phyloP scores from a whole-genome alignment of 192 early-diverging fungal genomes.

The Entophlyctis luteolus region DNA sequence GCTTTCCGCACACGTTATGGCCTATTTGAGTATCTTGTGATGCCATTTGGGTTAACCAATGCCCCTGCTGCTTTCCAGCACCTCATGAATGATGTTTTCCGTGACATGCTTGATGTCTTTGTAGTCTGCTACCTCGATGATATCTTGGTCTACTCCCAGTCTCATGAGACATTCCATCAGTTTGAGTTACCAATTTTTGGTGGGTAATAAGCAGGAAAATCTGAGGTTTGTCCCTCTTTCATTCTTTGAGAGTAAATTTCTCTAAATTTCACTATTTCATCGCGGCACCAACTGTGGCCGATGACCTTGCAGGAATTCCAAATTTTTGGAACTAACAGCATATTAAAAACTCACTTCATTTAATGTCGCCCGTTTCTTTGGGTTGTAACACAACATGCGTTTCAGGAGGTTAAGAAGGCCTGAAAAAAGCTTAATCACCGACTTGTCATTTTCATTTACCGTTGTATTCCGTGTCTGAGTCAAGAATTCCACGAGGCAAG shows the following conservation, averaged over 20 bases:
- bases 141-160: no score
- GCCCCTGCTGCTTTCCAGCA: conserved; percentile 54
- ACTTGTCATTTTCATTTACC: not conserved
- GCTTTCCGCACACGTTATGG: conserved; percentile 22
- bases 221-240: no score
- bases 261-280: no score
- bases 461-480: not conserved
- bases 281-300: no score
- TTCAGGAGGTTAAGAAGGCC: not conserved
- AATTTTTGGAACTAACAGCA: no score
- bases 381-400: not conserved
- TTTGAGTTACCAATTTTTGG: no score
- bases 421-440: not conserved
- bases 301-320: no score
- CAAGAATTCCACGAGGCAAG: not conserved
- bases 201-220: no score
- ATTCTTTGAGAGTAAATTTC: no score
- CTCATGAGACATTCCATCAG: no score
- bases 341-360: not conserved
- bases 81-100: conserved; percentile 48
- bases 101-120: conserved; percentile 19
- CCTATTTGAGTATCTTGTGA: conserved; percentile 13
- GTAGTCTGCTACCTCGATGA: conserved; percentile 42
- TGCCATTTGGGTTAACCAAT: conserved; percentile 11
- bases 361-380: not conserved